Conservation (phyloP, 306 rosid genomes). For the Cucumis cinereus region DNA sequence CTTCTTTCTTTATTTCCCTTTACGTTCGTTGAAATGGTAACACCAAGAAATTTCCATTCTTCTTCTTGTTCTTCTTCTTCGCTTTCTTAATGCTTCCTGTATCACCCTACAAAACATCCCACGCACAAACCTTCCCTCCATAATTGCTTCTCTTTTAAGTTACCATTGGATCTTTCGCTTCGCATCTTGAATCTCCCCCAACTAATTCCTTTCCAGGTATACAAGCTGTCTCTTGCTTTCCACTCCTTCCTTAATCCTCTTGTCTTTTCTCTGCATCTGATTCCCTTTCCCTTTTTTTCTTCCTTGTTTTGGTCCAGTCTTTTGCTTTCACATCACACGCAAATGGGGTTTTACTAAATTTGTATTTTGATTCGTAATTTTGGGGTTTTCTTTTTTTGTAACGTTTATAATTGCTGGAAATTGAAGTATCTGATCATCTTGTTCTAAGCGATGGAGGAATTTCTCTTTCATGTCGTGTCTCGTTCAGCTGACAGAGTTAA, state of each 20-base stretch:
- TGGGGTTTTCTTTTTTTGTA: background rate
- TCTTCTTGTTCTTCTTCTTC: background rate
- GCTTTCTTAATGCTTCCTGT: background rate
- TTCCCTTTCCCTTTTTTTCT: background rate
- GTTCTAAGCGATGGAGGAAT: background rate
- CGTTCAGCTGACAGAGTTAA: background rate
- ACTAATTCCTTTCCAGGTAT: background rate
- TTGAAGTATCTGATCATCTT: background rate
- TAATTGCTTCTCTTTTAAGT: background rate
- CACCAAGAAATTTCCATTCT: background rate
- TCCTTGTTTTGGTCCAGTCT: background rate
- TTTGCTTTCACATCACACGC: background rate
- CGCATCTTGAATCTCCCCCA: background rate
- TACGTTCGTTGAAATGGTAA: background rate
- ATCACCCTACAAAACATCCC: background rate
- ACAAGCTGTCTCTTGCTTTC: background rate
- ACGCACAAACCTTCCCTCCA: background rate
- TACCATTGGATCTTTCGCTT: background rate
- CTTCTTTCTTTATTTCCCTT: background rate
- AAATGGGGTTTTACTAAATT: background rate
- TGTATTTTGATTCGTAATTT: background rate
- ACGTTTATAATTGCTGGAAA: background rate
- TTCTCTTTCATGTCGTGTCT: background rate
- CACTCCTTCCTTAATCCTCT: background rate
- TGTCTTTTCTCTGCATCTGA: background rate